Evolutionary conservation across 176 grass and related monocot genomes (phyloP).

Genomic region (Tuctoria greenei): DNA sequence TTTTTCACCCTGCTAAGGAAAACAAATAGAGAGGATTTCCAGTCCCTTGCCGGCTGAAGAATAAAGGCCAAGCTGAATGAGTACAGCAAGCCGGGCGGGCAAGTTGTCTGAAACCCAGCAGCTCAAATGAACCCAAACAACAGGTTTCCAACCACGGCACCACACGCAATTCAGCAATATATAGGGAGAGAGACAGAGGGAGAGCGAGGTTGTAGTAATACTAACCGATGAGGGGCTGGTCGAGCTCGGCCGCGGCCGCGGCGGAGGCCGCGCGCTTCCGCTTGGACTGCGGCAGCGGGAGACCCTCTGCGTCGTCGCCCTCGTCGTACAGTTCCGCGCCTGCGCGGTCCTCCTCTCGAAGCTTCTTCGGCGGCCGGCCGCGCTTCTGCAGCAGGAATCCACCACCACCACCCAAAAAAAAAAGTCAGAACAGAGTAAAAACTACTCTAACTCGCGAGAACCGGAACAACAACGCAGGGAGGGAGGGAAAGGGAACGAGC

Average conservation of each 20-base stretch:
- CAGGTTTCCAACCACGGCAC: background rate
- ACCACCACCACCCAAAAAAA: background rate
- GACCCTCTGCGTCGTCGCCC: constrained; percentile 15
- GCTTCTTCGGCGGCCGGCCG: constrained; percentile 43
- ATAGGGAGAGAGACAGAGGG: background rate
- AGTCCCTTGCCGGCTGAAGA: background rate
- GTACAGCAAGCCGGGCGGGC: background rate
- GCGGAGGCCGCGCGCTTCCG: constrained; percentile 47
- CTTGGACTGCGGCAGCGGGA: constrained; percentile 37
- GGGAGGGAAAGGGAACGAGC: no score
- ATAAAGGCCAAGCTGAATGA: background rate
- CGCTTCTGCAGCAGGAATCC: constrained; percentile 35
- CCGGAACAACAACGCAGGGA: background rate
- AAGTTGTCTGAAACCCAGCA: background rate
- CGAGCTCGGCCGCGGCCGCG: background rate
- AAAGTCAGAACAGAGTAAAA: background rate
- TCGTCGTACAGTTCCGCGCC: constrained; percentile 5
- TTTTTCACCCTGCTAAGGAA: background rate
- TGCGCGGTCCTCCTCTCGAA: constrained; percentile 28
- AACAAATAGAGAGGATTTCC: background rate
- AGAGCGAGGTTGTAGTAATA: background rate
- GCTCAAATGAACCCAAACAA: background rate
- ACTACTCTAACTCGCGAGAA: background rate
- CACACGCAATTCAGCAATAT: background rate
- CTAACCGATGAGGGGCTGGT: constrained; percentile 46